Percentiles rank a stretch among this genome's conserved stretches.
phyloP scores from a whole-genome alignment of 257 asterid genomes.

The Solanum medicagineum region DNA sequence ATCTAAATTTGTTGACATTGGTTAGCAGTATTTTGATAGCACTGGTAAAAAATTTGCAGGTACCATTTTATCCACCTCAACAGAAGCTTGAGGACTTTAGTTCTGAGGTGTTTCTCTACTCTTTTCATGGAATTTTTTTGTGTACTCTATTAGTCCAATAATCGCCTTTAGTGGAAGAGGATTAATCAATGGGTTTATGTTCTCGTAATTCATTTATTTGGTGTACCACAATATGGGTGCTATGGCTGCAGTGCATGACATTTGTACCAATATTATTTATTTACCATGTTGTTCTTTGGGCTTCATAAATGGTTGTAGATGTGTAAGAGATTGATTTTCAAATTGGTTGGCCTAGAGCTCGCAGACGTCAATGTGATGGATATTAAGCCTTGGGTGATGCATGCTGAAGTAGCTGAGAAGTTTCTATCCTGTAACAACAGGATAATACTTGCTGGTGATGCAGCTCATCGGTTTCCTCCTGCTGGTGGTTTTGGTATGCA shows the following conservation, averaged over 20 bases:
- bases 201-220: background rate
- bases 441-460: constrained; percentile 87
- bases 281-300: background rate
- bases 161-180: background rate
- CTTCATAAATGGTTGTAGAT: constrained; percentile 28
- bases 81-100: constrained; percentile 72
- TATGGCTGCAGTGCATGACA: background rate
- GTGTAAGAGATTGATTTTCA: constrained; percentile 59
- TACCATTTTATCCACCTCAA: constrained; percentile 95
- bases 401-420: constrained; percentile 86
- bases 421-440: constrained; percentile 46
- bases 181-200: background rate
- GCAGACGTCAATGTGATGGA: constrained; percentile 64
- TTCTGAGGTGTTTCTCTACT: constrained; percentile 32
- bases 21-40: background rate
- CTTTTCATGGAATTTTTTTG: background rate
- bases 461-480: constrained; percentile 97
- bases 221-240: background rate
- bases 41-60: constrained; percentile 26
- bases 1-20: background rate
- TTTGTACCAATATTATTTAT: background rate
- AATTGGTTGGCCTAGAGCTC: constrained; percentile 80
- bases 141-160: background rate
- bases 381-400: constrained; percentile 98
- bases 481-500: constrained; percentile 93